These are phyloP conservation scores for Gorgonomyces haynaldii DNA, from an alignment of 192 early-diverging fungal genomes.

Conservation along the genomic window DNA sequence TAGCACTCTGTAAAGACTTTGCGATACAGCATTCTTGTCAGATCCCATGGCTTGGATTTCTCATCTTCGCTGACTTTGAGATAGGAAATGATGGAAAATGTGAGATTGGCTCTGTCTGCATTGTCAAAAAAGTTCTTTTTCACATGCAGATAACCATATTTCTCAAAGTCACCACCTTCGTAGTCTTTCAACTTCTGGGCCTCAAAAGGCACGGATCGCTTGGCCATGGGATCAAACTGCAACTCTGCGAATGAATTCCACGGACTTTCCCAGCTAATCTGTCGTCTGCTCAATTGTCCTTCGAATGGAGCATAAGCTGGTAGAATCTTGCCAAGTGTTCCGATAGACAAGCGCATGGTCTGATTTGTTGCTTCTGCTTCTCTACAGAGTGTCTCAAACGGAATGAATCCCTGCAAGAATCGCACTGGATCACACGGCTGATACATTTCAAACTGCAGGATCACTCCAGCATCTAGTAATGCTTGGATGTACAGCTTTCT, in stretches of 20 bases:
- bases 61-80: background rate
- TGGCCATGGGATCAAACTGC: background rate
- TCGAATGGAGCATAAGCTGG: background rate
- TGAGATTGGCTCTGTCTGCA: background rate
- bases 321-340: background rate
- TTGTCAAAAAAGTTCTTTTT: too few relatives aligned
- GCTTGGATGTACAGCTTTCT: background rate
- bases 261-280: background rate
- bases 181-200: background rate
- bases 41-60: background rate
- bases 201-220: background rate
- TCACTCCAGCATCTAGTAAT: background rate
- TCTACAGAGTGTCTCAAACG: slow-evolving; percentile 2
- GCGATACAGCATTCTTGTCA: background rate
- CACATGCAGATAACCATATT: too few relatives aligned
- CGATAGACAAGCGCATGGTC: background rate
- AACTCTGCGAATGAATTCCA: background rate
- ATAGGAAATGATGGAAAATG: background rate
- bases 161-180: slow-evolving; percentile 4
- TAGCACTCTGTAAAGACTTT: background rate
- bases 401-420: background rate
- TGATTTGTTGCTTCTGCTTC: slow-evolving; percentile 1
- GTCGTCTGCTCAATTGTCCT: background rate
- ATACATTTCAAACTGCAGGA: slow-evolving; percentile 4
- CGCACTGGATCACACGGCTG: background rate